phyloP scores from a whole-genome alignment of 2,329 filamentous ascomycete species.

The Gyromitra esculenta region DNA sequence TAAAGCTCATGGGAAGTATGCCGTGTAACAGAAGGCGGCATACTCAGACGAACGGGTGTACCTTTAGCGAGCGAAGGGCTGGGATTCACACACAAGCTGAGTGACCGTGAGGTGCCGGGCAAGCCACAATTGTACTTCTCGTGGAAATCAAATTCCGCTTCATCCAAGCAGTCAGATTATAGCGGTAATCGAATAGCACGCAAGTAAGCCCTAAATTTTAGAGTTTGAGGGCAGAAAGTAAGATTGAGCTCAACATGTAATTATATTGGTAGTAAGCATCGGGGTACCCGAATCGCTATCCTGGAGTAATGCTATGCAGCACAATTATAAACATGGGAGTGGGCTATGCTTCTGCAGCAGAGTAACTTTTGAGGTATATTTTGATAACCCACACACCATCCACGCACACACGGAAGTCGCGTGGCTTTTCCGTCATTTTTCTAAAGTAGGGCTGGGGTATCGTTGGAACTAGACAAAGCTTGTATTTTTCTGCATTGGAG shows the following conservation, averaged over 20 bases:
- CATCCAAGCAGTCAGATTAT: not conserved
- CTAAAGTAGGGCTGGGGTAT: not conserved
- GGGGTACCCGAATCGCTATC: not conserved
- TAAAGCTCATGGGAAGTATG: constrained; percentile 28
- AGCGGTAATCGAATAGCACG: not conserved
- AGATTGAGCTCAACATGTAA: constrained; percentile 1
- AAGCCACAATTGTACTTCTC: constrained; percentile 23
- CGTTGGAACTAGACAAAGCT: constrained; percentile 27
- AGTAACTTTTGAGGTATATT: constrained; percentile 2
- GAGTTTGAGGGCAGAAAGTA: not conserved
- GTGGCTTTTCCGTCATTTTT: not conserved
- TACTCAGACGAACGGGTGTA: not conserved
- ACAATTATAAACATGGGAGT: constrained; percentile 1
- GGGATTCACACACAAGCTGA: not conserved
- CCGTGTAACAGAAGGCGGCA: constrained; percentile 23
- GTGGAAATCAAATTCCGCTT: not conserved
- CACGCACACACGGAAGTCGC: constrained; percentile 6
- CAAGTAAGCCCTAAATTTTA: constrained; percentile 22
- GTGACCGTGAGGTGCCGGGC: not conserved
- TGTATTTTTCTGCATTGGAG: constrained; percentile 13
- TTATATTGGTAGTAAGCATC: not conserved
- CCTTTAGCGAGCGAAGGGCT: constrained; percentile 20
- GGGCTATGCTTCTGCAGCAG: not conserved
- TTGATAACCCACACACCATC: not conserved
- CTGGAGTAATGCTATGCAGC: not conserved